A percentile compares a stretch with the other conserved stretches of the same genome.
phyloP scores from a whole-genome alignment of 495 filamentous ascomycete species.

The Massariosphaeria phaeospora region DNA sequence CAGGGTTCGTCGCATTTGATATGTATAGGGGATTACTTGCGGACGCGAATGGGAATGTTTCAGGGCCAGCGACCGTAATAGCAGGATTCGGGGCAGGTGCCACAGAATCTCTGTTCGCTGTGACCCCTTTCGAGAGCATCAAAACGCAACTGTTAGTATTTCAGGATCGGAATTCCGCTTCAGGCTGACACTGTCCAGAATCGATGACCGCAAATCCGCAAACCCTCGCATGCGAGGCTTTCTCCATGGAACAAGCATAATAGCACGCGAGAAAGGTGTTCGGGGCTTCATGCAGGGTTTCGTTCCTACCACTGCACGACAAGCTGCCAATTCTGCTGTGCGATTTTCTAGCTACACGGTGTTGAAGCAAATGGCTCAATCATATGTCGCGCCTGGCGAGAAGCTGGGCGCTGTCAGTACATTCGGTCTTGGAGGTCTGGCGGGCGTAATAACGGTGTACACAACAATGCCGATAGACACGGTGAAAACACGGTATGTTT shows the following conservation, averaged over 20 bases:
- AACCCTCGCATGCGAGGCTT: constrained; percentile 89
- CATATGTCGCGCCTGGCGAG: constrained; percentile 89
- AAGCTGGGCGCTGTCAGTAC: constrained; percentile 86
- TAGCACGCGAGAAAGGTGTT: constrained; percentile 79
- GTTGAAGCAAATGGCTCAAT: constrained; percentile 83
- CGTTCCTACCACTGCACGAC: constrained; percentile 87
- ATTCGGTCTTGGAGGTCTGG: constrained; percentile 84
- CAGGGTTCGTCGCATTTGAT: constrained; percentile 95
- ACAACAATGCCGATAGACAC: constrained; percentile 88
- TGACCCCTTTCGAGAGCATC: constrained; percentile 96
- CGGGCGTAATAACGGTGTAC: constrained; percentile 90
- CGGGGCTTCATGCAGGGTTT: constrained; percentile 96
- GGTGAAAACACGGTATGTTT: constrained; percentile 72
- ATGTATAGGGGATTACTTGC: constrained; percentile 77
- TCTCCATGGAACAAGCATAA: constrained; percentile 81
- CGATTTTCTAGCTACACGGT: constrained; percentile 87
- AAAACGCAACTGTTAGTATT: constrained; percentile 75
- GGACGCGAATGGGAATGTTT: constrained; percentile 82
- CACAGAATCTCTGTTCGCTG: constrained; percentile 87
- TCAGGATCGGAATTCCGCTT: too few species aligned
- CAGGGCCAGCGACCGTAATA: constrained; percentile 83
- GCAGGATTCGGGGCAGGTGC: constrained; percentile 93
- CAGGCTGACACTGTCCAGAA: constrained; percentile 37
- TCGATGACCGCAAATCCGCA: constrained; percentile 87
- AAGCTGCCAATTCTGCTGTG: constrained; percentile 88